phyloP scores from a whole-genome alignment of 1,284 basidiomycete species.

The Schizophyllum commune region DNA sequence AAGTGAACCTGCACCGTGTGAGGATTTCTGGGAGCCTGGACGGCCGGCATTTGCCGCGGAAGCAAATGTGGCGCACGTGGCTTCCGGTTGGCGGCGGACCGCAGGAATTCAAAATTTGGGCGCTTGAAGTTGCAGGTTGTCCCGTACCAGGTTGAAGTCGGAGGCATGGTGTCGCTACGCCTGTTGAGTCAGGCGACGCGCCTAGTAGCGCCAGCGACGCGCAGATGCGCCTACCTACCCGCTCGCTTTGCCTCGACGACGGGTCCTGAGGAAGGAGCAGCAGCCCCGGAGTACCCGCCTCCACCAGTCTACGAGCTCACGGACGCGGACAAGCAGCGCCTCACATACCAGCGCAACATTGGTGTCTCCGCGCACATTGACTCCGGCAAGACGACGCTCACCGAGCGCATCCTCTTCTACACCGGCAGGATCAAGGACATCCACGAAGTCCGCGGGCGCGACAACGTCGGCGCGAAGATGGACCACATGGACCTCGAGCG shows the following conservation, averaged over 20 bases:
- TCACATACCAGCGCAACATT: conserved; percentile 71
- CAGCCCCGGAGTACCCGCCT: not conserved
- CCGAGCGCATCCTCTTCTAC: conserved; percentile 96
- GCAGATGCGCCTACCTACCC: not conserved
- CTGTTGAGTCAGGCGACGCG: not conserved
- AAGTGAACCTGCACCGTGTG: no score
- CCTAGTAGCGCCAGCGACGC: not conserved
- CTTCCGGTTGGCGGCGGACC: no score
- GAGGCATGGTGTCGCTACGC: not conserved
- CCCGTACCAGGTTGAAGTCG: no score
- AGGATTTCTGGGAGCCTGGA: no score
- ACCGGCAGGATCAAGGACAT: conserved; percentile 95
- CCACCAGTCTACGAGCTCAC: conserved; percentile 31
- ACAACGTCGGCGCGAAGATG: conserved; percentile 99
- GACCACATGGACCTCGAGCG: conserved; percentile 99
- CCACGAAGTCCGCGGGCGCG: conserved; percentile 94
- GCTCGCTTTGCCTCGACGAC: not conserved
- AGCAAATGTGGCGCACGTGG: no score
- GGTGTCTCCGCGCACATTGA: conserved; percentile 92
- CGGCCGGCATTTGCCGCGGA: no score
- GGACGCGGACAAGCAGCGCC: conserved; percentile 46
- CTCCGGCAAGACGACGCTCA: conserved; percentile 97
- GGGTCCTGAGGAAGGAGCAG: not conserved
- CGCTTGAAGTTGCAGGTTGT: no score
- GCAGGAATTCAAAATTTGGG: no score